Evolutionary conservation across 2,329 filamentous ascomycete genomes (phyloP).

Genomic region (Colletotrichum simmondsii): DNA sequence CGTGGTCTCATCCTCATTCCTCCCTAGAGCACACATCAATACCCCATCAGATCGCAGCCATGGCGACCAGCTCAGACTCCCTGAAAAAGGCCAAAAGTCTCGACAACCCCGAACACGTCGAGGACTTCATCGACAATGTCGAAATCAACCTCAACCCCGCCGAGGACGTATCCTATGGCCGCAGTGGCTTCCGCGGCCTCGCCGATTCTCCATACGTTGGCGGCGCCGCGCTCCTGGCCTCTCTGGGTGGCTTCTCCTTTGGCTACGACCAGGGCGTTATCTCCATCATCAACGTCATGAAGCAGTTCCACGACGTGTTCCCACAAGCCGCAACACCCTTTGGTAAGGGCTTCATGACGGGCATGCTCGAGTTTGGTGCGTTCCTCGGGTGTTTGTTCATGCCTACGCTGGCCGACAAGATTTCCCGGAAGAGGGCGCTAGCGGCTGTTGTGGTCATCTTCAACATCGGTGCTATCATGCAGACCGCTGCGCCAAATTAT

Average conservation of each 20-base stretch:
- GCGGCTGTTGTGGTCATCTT: slow-evolving; percentile 51
- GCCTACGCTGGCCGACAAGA: slow-evolving; percentile 51
- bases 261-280: slow-evolving; percentile 52
- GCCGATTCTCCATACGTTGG: slow-evolving; percentile 28
- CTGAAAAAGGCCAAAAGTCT: slow-evolving; percentile 21
- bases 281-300: slow-evolving; percentile 56
- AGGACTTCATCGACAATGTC: slow-evolving; percentile 26
- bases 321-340: slow-evolving; percentile 42
- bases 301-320: slow-evolving; percentile 53
- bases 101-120: slow-evolving; percentile 21
- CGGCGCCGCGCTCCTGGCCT: slow-evolving; percentile 51
- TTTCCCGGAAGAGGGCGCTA: slow-evolving; percentile 55
- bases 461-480: slow-evolving; percentile 54
- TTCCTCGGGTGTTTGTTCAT: slow-evolving; percentile 49
- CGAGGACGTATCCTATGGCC: slow-evolving; percentile 32
- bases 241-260: slow-evolving; percentile 45
- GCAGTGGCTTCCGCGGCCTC: slow-evolving; percentile 23
- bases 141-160: slow-evolving; percentile 23
- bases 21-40: neutral
- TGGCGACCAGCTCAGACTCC: slow-evolving; percentile 17
- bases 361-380: slow-evolving; percentile 54
- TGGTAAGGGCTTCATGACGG: slow-evolving; percentile 48
- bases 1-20: neutral
- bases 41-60: neutral
- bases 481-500: slow-evolving; percentile 42